Base-by-base conservation (phyloP, 2,329 filamentous ascomycete species). In the Xylariaceae sp. region DNA sequence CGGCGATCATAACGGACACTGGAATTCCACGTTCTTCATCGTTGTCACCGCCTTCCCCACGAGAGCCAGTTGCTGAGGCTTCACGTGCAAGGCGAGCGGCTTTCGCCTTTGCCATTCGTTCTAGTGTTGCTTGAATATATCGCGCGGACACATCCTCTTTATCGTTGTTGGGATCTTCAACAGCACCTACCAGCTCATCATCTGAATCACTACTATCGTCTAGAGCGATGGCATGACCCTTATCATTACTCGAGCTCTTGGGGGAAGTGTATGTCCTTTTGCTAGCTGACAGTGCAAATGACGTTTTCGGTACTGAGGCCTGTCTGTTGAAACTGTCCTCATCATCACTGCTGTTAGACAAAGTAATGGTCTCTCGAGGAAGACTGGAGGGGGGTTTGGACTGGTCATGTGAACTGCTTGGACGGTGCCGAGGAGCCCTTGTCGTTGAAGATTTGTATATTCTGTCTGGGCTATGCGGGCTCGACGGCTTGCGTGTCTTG, bases 1-100 rank as follows among this genome's bases (percentile, higher is more conserved):
- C 89, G 0, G 76, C 79, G 54, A 96, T 81, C 31, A 90, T 71
- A 19, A 92, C 79, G 48, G 80, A 72, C 38, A 89, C 75, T 11
- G 78, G 61, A 1, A 76, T 71, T 12, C 19, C 42, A 39, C 51
- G 51, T 11, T 54, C 56, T n/a, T 45, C 18, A 27, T 47, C 51
- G 10, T 52, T 44, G 17, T 31, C 11, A 10, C 44, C 38, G 39
- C 49, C 22, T 15, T 47, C 40, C 41, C 39, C 19, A 15, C 15
- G 44, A n/a, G 30, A 46, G 15, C 35, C 49, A 4, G 52, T 44
- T 6, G 50, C 54, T 30, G 47, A 47, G 5, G 52, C 54, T 46
- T 57, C 59, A 39, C 55, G 56, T 3, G 58, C 58, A 31, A 61
- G 49, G 15, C 44, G 58, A 30, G 54, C 59, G 38, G 51, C 58